Evolutionary conservation across 495 filamentous ascomycete species (phyloP).

Genomic region (Hypoxylon rickii): DNA sequence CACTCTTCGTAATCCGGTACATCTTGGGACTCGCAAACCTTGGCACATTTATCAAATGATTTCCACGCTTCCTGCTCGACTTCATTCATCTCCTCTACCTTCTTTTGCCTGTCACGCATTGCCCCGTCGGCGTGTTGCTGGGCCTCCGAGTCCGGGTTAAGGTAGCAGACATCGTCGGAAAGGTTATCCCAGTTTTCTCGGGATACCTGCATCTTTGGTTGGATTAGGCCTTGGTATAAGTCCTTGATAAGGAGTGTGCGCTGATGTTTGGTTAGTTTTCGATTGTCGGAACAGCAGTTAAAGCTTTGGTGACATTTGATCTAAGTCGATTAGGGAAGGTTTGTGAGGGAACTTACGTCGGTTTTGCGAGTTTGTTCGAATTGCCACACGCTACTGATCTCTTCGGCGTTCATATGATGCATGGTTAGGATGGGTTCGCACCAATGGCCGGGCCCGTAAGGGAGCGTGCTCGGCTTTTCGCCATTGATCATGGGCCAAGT

Average conservation of each 20-base stretch:
- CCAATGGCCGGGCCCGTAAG: constrained; percentile 54
- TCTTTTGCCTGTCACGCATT: constrained; percentile 34
- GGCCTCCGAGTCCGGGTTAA: constrained; percentile 38
- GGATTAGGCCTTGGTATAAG: constrained; percentile 47
- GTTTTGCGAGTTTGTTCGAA: constrained; percentile 45
- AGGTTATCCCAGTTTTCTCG: constrained; percentile 52
- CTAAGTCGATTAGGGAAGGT: constrained; percentile 11
- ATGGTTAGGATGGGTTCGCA: constrained; percentile 61
- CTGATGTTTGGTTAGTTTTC: constrained; percentile 18
- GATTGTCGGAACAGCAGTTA: constrained; percentile 16
- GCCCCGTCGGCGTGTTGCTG: constrained; percentile 25
- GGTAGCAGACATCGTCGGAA: constrained; percentile 46
- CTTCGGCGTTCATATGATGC: constrained; percentile 53
- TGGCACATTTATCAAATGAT: constrained; percentile 46
- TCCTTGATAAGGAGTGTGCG: constrained; percentile 46
- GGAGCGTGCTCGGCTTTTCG: constrained; percentile 47
- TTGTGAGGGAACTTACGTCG: constrained; percentile 34
- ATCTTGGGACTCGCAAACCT: constrained; percentile 46
- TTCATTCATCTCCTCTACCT: constrained; percentile 41
- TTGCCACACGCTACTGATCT: constrained; percentile 43
- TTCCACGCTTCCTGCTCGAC: constrained; percentile 44
- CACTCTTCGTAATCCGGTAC: constrained; percentile 36
- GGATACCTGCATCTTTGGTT: constrained; percentile 36
- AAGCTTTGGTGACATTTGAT: constrained; percentile 35
- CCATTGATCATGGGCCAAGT: constrained; percentile 59